Percentiles rank a stretch among this genome's conserved stretches.
Evolutionary conservation across 306 rosid genomes (phyloP).

Genomic region (Malus sieversii): DNA sequence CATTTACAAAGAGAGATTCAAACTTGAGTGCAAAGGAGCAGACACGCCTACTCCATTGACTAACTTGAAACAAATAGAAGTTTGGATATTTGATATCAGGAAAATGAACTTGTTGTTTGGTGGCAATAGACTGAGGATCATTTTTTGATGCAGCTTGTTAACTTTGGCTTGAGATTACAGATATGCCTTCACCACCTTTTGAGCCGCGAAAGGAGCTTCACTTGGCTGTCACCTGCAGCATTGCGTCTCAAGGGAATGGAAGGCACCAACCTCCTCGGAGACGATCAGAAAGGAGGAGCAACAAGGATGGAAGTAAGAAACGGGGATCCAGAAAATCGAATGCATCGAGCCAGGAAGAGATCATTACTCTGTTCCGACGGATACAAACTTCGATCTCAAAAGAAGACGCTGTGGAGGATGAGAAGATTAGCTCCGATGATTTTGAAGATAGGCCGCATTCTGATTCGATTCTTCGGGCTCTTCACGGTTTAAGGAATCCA

Average conservation of each 20-base stretch:
- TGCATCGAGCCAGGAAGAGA: conserved; percentile 38
- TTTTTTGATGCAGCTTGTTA: conserved; percentile 63
- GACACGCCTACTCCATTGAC: accelerated
- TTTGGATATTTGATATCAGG: background rate
- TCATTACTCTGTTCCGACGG: conserved; percentile 41
- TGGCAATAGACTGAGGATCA: conserved; percentile 31
- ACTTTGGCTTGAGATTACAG: conserved; percentile 63
- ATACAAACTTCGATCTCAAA: conserved; percentile 46
- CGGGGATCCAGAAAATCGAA: conserved; percentile 14
- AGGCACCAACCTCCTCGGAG: conserved; percentile 11
- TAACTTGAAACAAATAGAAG: background rate
- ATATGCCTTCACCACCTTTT: conserved; percentile 20
- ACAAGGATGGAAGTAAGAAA: conserved; percentile 17
- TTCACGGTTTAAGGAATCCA: conserved; percentile 29
- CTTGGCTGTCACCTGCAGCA: conserved; percentile 21
- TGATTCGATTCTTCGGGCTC: conserved; percentile 33
- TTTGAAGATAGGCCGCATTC: conserved; percentile 22
- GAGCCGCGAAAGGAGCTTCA: conserved; percentile 5
- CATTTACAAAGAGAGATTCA: accelerated
- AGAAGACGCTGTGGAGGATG: conserved; percentile 3
- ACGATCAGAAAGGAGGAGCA: background rate
- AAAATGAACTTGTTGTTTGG: conserved; percentile 6
- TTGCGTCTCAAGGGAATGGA: conserved; percentile 22
- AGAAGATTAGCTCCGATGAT: conserved; percentile 5
- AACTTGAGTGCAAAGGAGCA: no score